A percentile compares a stretch with the other conserved stretches of the same genome.
Evolutionary conservation across 2,329 filamentous ascomycete species (phyloP).

Genomic region (Alternaria arbusti): DNA sequence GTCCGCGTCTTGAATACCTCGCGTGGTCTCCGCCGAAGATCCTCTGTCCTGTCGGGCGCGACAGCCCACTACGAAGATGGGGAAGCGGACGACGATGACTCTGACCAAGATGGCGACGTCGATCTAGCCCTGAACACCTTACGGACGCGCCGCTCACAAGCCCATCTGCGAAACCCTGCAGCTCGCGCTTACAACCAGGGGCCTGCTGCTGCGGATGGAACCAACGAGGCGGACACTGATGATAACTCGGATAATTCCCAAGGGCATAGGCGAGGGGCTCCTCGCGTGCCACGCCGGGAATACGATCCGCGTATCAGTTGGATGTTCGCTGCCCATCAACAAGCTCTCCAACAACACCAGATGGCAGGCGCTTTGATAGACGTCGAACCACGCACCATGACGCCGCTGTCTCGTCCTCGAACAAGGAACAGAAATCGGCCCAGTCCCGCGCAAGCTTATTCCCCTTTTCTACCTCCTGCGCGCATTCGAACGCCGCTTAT

Average conservation of each 20-base stretch:
- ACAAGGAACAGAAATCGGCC: conserved; percentile 49
- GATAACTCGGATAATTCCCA: conserved; percentile 51
- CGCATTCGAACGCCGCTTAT: conserved; percentile 45
- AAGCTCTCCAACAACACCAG: conserved; percentile 44
- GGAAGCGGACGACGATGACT: conserved; percentile 52
- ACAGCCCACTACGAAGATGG: conserved; percentile 50
- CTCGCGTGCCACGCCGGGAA: conserved; percentile 39
- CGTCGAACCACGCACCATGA: conserved; percentile 46
- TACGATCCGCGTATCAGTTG: conserved; percentile 51
- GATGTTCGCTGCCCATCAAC: conserved; percentile 51
- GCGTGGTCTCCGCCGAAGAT: conserved; percentile 48
- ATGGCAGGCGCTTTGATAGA: conserved; percentile 42
- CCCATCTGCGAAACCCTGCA: conserved; percentile 41
- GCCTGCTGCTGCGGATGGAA: conserved; percentile 27
- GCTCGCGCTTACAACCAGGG: conserved; percentile 35
- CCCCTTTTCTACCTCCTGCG: conserved; percentile 43
- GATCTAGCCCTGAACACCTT: conserved; percentile 45
- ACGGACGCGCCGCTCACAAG: conserved; percentile 43
- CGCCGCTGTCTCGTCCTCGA: conserved; percentile 48
- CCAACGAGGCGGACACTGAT: conserved; percentile 44
- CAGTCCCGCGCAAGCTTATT: conserved; percentile 44
- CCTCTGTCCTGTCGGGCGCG: conserved; percentile 45
- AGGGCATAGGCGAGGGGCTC: conserved; percentile 27
- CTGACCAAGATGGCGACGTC: conserved; percentile 49
- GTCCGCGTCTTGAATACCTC: conserved; percentile 42